These are phyloP conservation scores for Rubus parviflorus DNA, from an alignment of 306 rosid genomes.

Conservation along the genomic window DNA sequence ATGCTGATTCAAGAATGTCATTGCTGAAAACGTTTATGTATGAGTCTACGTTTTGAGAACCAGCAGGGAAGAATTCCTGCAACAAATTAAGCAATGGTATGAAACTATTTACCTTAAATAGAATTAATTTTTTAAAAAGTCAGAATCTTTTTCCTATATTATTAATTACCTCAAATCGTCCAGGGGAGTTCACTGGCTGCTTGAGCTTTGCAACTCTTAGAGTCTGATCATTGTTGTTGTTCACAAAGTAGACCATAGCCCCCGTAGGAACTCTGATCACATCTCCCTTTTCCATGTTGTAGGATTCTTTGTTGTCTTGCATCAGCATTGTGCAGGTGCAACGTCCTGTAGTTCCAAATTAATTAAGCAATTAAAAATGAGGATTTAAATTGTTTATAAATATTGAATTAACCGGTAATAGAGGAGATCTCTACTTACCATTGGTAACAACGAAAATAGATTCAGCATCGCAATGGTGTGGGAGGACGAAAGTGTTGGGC, in stretches of 20 bases:
- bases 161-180: constrained; percentile 34
- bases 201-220: constrained; percentile 34
- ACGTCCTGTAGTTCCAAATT: constrained; percentile 25
- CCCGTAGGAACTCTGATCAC: constrained; percentile 36
- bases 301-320: constrained; percentile 37
- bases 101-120: neutral
- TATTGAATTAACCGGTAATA: neutral
- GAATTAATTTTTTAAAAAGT: neutral
- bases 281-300: constrained; percentile 37
- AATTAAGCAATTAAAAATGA: neutral
- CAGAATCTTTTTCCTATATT: neutral
- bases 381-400: neutral
- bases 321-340: constrained; percentile 30
- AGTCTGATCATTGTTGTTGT: constrained; percentile 28
- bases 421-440: constrained; percentile 20
- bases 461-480: constrained; percentile 51
- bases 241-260: constrained; percentile 31
- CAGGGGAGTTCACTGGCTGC: constrained; percentile 42
- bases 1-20: constrained; percentile 35
- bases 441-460: constrained; percentile 22
- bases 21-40: constrained; percentile 40
- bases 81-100: neutral
- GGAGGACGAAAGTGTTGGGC: constrained; percentile 42
- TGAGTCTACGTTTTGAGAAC: constrained; percentile 33
- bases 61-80: constrained; percentile 39